A percentile compares a stretch with the other conserved stretches of the same genome.
Conservation (phyloP, 768 basidiomycete species). For the Termitomyces sp. region DNA sequence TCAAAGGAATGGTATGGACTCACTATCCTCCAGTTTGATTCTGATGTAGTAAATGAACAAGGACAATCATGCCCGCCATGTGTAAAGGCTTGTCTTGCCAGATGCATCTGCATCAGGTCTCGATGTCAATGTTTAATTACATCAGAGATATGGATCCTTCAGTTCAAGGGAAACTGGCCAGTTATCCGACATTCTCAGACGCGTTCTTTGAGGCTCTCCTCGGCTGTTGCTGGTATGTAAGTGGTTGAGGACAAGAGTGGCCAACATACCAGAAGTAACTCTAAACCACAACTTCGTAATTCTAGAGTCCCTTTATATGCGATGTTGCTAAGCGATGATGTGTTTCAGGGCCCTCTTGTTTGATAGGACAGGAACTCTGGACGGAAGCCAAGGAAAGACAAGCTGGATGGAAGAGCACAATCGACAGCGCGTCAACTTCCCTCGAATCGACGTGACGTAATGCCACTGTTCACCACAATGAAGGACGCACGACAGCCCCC, state of each 20-base stretch:
- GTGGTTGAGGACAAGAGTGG: not conserved
- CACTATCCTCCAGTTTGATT: not conserved
- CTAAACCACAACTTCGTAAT: not conserved
- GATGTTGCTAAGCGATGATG: not conserved
- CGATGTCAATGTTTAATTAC: not conserved
- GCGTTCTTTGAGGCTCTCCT: not conserved
- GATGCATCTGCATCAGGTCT: not conserved
- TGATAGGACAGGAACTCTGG: not conserved
- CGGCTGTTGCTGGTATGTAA: not conserved
- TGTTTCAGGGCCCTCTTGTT: not conserved
- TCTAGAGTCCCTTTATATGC: not conserved
- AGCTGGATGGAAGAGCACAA: not conserved
- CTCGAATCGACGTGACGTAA: too few species aligned
- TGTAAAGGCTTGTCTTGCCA: not conserved
- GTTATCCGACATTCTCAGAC: not conserved
- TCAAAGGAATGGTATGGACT: not conserved
- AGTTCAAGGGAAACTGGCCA: not conserved
- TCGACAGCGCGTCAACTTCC: too few species aligned
- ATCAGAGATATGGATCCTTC: not conserved
- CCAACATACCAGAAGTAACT: not conserved
- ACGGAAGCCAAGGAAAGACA: not conserved
- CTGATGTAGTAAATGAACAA: not conserved
- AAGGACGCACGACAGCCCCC: not conserved
- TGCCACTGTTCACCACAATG: not conserved
- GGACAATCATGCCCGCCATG: too few species aligned